Conservation (phyloP, 345 rosid species). For the Stellera chamaejasme region DNA sequence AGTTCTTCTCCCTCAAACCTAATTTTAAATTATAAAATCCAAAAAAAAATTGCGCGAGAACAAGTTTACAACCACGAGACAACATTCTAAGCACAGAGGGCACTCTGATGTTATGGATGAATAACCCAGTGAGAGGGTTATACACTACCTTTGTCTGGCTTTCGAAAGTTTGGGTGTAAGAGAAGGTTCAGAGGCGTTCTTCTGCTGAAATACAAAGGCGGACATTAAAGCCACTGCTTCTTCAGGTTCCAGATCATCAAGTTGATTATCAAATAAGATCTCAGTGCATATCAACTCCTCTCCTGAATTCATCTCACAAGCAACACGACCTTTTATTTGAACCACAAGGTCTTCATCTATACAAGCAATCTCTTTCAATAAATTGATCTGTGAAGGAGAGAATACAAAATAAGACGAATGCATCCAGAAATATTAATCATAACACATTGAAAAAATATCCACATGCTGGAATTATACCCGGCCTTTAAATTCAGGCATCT, state of each 20-base stretch:
- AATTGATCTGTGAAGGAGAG: constrained; percentile 60
- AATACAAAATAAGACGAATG: constrained; percentile 7
- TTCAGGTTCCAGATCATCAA: constrained; percentile 89
- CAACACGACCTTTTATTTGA: constrained; percentile 95
- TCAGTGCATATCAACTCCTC: constrained; percentile 92
- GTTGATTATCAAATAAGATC: constrained; percentile 90
- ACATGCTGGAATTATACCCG: constrained; percentile 43
- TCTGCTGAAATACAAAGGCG: constrained; percentile 96
- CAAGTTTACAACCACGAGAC: constrained; percentile 4
- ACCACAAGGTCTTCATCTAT: constrained; percentile 84
- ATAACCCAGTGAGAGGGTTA: background rate
- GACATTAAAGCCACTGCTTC: constrained; percentile 99
- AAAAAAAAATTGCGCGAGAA: background rate
- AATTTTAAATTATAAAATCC: background rate
- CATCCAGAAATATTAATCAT: constrained; percentile 10
- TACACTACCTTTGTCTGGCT: constrained; percentile 63
- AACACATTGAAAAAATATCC: constrained; percentile 3
- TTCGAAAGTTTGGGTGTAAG: constrained; percentile 67
- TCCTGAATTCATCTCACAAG: constrained; percentile 99
- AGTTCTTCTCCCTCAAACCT: too few relatives aligned
- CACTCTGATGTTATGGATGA: too few relatives aligned
- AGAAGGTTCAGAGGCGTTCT: constrained; percentile 73
- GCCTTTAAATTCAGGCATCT: constrained; percentile 97
- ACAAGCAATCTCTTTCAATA: constrained; percentile 81
- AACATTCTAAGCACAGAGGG: background rate